Evolutionary conservation across 2,329 filamentous ascomycete genomes (phyloP).

Genomic region (Drechslerella stenobrocha): DNA sequence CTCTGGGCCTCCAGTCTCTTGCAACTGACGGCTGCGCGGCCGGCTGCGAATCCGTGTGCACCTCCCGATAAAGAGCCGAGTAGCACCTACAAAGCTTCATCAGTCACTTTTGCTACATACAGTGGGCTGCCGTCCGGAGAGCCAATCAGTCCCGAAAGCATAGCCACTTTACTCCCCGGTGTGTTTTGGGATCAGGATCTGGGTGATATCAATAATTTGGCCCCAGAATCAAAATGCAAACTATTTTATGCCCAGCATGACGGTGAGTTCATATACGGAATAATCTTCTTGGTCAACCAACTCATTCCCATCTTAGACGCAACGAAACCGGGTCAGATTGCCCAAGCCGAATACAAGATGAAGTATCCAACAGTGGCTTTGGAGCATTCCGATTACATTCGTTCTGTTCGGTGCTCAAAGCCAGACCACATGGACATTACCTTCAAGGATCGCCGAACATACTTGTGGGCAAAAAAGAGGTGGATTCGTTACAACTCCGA

Average conservation of each 20-base stretch:
- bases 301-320: constrained; percentile 26
- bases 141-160: constrained; percentile 3
- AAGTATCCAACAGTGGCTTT: constrained; percentile 40
- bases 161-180: constrained; percentile 32
- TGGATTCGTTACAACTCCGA: constrained; percentile 40
- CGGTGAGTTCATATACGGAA: constrained; percentile 3
- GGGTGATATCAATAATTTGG: constrained; percentile 28
- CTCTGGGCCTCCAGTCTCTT: constrained; percentile 8
- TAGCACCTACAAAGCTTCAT: constrained; percentile 18
- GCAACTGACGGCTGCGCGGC: constrained; percentile 14
- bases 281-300: no score
- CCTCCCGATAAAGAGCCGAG: not conserved
- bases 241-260: constrained; percentile 45
- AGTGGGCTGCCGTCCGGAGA: constrained; percentile 18
- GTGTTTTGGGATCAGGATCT: constrained; percentile 42
- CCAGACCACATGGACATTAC: constrained; percentile 29
- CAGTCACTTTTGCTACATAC: constrained; percentile 33
- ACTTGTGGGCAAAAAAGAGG: constrained; percentile 32
- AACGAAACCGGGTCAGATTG: constrained; percentile 24
- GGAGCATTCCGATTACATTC: constrained; percentile 37
- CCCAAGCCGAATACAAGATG: constrained; percentile 33
- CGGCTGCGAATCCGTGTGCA: constrained; percentile 16
- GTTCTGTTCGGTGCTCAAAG: constrained; percentile 26
- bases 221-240: constrained; percentile 30
- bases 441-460: constrained; percentile 23